Evolutionary conservation across 2,329 filamentous ascomycete genomes (phyloP), one percentile per base, ranked within the genome.

Genomic region (Piedraia hortae): DNA sequence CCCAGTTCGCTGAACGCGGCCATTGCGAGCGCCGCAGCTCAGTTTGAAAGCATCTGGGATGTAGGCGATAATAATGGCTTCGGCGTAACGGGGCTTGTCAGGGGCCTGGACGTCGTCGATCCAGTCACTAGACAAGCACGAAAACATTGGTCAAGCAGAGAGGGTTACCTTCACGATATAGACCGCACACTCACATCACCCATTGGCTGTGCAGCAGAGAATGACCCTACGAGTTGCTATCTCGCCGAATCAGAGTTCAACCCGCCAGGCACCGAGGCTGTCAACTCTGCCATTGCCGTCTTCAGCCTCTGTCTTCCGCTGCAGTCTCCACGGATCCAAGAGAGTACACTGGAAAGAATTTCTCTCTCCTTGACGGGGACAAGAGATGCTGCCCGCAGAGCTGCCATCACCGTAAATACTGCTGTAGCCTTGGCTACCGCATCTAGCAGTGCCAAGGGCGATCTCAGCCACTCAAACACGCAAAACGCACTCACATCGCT

Each of bases 21-120:
- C 0, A 91, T 97, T 36, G 82, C 82, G 10, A 85, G 70, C 32
- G 74, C 80, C 9, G 74, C 78, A 1, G 77, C 74, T 4, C 72
- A 66, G 3, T 91, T 93, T 37, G 85, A 97, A 36, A 80, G 67
- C 1, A 63, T 97, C 17, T 97, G 85, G 85, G 82, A 93, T 30
- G 62, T 90, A 4, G 72, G 68, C 5, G 85, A 97, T 42, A 93
- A 93, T 38, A 80, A 69, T 34, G 82, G 80, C 1, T 93, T 90
- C 43, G 85, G 88, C 3, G 69, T 97, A 9, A 89, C 75, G 6
- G 75, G 80, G 1, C 51, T 93, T 11, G 66, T 89, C 1, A 58
- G 62, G 11, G 74, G 77, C 0, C 78, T 85, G 39, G 61, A 69
- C 23, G 54, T 78, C 10, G 42, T 60, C 65, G 27, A 58, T 74